Evolutionary conservation across 371 early-diverging fungal genomes (phyloP), one percentile per base, ranked within the genome.

Genomic region (Haplosporangium sp.): DNA sequence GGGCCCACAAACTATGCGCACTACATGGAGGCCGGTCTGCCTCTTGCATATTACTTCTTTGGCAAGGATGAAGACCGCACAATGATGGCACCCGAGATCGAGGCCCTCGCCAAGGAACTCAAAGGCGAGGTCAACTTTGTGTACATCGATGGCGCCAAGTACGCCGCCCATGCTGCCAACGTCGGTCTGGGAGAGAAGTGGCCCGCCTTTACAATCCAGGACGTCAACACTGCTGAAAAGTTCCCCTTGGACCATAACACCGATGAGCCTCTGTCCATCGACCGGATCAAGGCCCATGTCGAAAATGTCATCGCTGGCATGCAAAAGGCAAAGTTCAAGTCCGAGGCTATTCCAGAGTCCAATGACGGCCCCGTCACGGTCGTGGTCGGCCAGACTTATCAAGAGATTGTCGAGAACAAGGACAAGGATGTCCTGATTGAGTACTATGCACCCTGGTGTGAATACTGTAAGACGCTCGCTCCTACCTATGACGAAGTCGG

Each of bases 161-260:
- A 86, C 75, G 94, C 90, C 62, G 85, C 83, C 43, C 95, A 96
- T 72, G 97, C 94, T 59, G 86, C 86, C 58, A 89, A 88, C 74
- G 81, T 97, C 21, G 92, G 88, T 75, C 83, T 98, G 53, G 90
- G 94, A 86, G 80, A 89, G 54, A 63, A 86, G 64, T 98, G 93
- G 93, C 98, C 98, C 41, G 96, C 96, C 6, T 91, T 98, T 67
- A 94, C 88, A 46, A 91, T 98, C 73, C 95, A 95, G 81, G 83
- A 87, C 53, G 70, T 91, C 43, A 84, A 84, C 50, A 86, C 84
- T 55, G 86, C 87, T 47, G 80, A 84, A 56, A 96, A 96, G 83
- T 97, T 75, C 82, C 95, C 96, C 46, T 87, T 90, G 73, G 87
- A 92, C 53, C 92, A 93, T 76, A 69, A 70, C 50, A 75, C 74